Percentiles rank a stretch among this genome's conserved stretches.
Conservation (phyloP, 2,329 filamentous ascomycete species). For the Capronia coronata region DNA sequence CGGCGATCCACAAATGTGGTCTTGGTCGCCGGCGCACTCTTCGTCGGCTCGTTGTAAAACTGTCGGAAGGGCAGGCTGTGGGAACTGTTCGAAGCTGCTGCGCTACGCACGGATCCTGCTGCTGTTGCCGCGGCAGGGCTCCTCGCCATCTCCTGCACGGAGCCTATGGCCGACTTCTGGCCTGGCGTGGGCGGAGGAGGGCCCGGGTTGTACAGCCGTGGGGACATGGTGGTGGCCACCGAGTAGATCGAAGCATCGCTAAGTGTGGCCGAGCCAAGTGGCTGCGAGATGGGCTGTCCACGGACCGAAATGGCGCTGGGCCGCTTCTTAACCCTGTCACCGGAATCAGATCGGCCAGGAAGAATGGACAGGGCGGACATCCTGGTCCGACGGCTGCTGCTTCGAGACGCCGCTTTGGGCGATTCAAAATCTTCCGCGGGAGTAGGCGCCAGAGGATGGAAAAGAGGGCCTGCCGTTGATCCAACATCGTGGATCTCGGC, state of each 20-base stretch:
- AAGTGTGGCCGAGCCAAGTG: conserved; percentile 44
- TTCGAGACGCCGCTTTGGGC: conserved; percentile 20
- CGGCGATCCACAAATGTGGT: conserved; percentile 45
- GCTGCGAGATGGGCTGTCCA: conserved; percentile 53
- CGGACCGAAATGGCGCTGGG: conserved; percentile 42
- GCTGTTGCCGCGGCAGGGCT: conserved; percentile 8
- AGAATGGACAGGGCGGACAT: conserved; percentile 39
- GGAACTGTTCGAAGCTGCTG: conserved; percentile 28
- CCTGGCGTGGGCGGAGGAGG: conserved; percentile 49
- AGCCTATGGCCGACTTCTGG: conserved; percentile 20
- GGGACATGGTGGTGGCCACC: conserved; percentile 51
- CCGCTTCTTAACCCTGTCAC: conserved; percentile 40
- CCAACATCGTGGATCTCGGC: conserved; percentile 4
- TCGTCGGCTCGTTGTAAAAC: conserved; percentile 35
- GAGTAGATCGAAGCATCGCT: conserved; percentile 41
- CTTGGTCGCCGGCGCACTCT: conserved; percentile 44
- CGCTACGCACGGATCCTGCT: conserved; percentile 12
- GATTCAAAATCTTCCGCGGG: conserved; percentile 11
- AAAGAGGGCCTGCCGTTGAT: conserved; percentile 9
- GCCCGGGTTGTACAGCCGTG: conserved; percentile 50
- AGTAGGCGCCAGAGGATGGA: conserved; percentile 21
- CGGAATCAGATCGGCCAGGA: conserved; percentile 37
- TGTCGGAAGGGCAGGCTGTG: conserved; percentile 41
- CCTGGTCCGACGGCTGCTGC: conserved; percentile 36
- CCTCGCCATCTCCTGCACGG: conserved; percentile 10